phyloP scores from a whole-genome alignment of 2,329 filamentous ascomycete genomes.

The Cordyceps cicadae region DNA sequence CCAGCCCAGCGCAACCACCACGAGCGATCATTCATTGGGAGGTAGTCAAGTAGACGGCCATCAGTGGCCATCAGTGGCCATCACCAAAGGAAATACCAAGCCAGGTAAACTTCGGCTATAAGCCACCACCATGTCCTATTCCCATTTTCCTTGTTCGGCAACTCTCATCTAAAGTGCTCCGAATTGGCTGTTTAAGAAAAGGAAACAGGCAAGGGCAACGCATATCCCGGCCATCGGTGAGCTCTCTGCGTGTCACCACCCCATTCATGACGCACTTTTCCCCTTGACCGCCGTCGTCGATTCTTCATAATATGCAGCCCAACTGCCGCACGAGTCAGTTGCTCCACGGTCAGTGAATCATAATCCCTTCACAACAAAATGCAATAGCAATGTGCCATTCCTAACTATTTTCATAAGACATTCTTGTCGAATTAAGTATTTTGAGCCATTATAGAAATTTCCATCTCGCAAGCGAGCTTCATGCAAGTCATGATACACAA shows the following conservation, averaged over 20 bases:
- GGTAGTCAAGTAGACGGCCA: too few species aligned
- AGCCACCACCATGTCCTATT: not conserved
- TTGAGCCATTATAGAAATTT: conserved; percentile 11
- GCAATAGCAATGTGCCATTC: conserved; percentile 5
- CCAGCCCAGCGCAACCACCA: not conserved
- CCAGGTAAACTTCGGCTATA: not conserved
- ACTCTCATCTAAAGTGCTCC: not conserved
- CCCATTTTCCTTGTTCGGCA: not conserved
- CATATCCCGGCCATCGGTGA: not conserved
- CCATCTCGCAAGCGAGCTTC: conserved; percentile 8
- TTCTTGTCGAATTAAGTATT: conserved; percentile 12
- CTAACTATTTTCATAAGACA: conserved; percentile 11
- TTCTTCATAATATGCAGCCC: not conserved
- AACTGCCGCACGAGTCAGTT: too few species aligned
- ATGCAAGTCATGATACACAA: conserved; percentile 12
- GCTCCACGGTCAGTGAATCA: too few species aligned
- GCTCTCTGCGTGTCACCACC: not conserved
- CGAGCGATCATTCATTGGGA: not conserved
- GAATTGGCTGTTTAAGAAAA: not conserved
- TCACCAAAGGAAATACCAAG: not conserved
- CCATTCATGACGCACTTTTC: not conserved
- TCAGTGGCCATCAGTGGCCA: too few species aligned
- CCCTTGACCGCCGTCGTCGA: too few species aligned
- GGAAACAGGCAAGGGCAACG: not conserved
- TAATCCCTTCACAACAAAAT: not conserved